These are phyloP conservation scores for Sarocladiaceae sp. DNA, from an alignment of 2,329 filamentous ascomycete species.

Conservation along the genomic window DNA sequence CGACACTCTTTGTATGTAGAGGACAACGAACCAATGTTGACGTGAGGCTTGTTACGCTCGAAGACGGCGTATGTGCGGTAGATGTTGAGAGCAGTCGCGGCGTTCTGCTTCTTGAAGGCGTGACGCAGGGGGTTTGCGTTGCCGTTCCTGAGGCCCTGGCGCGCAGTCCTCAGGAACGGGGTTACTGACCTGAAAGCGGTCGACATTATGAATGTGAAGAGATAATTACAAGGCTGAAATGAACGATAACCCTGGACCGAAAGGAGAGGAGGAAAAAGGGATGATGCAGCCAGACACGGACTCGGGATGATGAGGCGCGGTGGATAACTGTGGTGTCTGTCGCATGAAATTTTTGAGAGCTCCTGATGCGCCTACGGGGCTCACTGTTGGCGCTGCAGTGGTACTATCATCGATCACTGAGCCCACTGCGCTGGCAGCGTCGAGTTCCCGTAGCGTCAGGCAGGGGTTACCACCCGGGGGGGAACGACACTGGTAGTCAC, in stretches of 20 bases:
- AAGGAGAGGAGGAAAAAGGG: neutral
- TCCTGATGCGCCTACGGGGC: no score
- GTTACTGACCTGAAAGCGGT: slow-evolving; percentile 70
- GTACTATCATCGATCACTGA: neutral
- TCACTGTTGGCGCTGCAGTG: slow-evolving; percentile 4
- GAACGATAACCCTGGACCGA: slow-evolving; percentile 2
- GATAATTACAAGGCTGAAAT: slow-evolving; percentile 18
- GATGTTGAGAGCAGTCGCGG: slow-evolving; percentile 58
- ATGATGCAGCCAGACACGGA: slow-evolving; percentile 1
- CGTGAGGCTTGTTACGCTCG: slow-evolving; percentile 90
- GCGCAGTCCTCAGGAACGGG: slow-evolving; percentile 77
- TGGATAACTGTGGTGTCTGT: neutral
- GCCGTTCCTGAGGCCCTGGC: slow-evolving; percentile 63
- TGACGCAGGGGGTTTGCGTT: slow-evolving; percentile 72
- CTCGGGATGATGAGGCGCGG: neutral
- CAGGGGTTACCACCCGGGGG: no score
- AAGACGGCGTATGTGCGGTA: slow-evolving; percentile 64
- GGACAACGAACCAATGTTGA: slow-evolving; percentile 76
- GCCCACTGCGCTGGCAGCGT: no score
- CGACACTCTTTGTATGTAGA: neutral
- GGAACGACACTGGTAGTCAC: no score
- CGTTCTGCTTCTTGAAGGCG: slow-evolving; percentile 56
- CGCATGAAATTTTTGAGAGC: slow-evolving; percentile 12
- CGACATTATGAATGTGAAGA: slow-evolving; percentile 58
- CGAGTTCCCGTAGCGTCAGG: no score